Evolutionary conservation across 2,329 filamentous ascomycete genomes (phyloP), one percentile per base, ranked within the genome.

Genomic region (Huntiella savannae): DNA sequence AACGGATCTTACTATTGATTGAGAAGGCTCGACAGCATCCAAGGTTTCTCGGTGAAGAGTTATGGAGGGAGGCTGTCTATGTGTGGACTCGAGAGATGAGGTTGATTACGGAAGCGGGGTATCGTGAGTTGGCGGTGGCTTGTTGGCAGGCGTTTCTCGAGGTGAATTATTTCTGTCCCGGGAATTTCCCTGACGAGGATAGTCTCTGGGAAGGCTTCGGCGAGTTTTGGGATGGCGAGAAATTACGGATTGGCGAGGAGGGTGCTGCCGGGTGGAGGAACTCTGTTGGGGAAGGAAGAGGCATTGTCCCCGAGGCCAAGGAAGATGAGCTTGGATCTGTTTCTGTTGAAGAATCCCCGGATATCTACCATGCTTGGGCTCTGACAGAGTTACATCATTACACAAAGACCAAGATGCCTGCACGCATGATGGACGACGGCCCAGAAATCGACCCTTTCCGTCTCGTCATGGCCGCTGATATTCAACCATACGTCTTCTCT

Each of bases 201-300:
- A 28, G 22, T 8, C 22, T 53, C 52, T n/a, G 40, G 53, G 7
- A 52, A 53, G 4, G 43, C 28, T 28, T 34, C 45, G 8, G 16
- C 4, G 48, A 77, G 2, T 94, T 91, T 52, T 96, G 91, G 91
- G 85, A 94, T 49, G 82, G 77, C 48, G 88, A 95, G 56, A 69
- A 75, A 0, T 66, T 81, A 0, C 73, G 88, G 4, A 71, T 94
- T 46, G 88, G 88, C 7, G 88, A 96, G 54, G 55, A 62, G 1
- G 67, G 65, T 2, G 78, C 84, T 2, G 66, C 68, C 50, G 85
- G 86, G 1, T 95, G 86, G 86, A 58, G 55, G 2, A 55, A 63
- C n/a, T 77, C 68, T 52, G 59, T 63, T 11, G 55, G 59, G n/a
- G 13, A 33, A 36, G 12, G 22, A 5, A 34, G 33, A 11, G 17